Conservation (phyloP, 139 green algal species). For the Chlorella sp. region DNA sequence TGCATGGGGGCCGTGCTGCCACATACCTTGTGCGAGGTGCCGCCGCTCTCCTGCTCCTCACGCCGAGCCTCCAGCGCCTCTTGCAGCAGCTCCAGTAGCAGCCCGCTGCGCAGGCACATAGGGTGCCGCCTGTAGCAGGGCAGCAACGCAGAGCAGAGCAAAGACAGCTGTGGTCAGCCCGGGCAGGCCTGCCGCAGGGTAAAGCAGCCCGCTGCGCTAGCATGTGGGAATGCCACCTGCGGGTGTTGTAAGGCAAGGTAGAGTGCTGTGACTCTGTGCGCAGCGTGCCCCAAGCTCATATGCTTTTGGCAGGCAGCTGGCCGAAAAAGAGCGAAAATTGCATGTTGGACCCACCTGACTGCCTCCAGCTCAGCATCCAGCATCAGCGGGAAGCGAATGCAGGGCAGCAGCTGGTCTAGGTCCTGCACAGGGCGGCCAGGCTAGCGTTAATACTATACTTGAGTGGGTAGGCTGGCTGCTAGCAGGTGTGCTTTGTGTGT, state of each 20-base stretch:
- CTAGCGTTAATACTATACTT: background rate
- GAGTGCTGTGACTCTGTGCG: too few species aligned
- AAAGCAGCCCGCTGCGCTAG: too few species aligned
- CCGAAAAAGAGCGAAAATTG: too few species aligned
- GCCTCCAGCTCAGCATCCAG: constrained; percentile 44
- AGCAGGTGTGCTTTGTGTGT: too few species aligned
- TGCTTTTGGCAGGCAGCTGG: too few species aligned
- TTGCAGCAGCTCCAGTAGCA: constrained; percentile 52
- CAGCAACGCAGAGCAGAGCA: background rate
- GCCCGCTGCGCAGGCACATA: constrained; percentile 21
- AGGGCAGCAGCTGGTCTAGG: constrained; percentile 54
- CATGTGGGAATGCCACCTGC: too few species aligned
- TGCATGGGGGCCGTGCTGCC: too few species aligned
- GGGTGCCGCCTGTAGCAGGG: constrained; percentile 28
- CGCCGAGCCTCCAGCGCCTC: constrained; percentile 39
- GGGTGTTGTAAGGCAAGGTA: too few species aligned
- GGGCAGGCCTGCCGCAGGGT: too few species aligned
- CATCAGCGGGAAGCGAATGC: constrained; percentile 77
- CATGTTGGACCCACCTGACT: constrained; percentile 2
- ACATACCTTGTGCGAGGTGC: background rate
- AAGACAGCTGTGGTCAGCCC: too few species aligned
- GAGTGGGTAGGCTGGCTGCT: background rate
- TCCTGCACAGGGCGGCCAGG: constrained; percentile 30
- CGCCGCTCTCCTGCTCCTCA: background rate
- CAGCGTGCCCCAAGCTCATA: too few species aligned